These are phyloP conservation scores for Phyllostachys edulis DNA, from an alignment of 176 grass and related monocot species.

Conservation along the genomic window DNA sequence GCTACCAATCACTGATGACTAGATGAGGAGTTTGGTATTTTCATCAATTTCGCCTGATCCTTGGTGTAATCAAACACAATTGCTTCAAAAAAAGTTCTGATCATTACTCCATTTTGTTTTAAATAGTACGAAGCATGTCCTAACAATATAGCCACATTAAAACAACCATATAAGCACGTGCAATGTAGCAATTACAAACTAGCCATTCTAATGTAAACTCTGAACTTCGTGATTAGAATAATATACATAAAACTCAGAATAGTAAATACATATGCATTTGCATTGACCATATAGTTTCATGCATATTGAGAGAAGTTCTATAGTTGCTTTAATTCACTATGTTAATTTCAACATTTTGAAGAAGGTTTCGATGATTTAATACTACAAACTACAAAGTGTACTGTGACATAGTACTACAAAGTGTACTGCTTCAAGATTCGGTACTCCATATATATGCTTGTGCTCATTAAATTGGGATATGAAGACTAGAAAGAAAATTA, in stretches of 20 bases:
- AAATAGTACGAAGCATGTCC: background rate
- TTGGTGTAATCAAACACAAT: background rate
- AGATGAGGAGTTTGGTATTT: background rate
- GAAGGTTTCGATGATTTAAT: background rate
- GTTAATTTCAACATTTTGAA: background rate
- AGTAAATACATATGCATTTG: background rate
- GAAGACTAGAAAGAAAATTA: background rate
- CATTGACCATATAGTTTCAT: background rate
- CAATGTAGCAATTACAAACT: background rate
- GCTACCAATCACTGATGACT: background rate
- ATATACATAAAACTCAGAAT: background rate
- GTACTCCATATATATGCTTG: background rate
- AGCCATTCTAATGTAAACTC: background rate
- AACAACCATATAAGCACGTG: background rate
- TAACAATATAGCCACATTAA: background rate
- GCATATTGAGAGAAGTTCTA: background rate
- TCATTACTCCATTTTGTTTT: background rate
- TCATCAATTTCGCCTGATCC: background rate
- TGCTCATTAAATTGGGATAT: conserved; percentile 1
- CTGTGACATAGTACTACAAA: background rate
- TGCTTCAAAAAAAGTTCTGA: background rate
- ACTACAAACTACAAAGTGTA: background rate
- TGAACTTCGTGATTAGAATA: background rate
- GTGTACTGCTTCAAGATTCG: background rate
- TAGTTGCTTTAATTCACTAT: background rate